Conservation (phyloP, 345 rosid genomes). For the Salix caprea region DNA sequence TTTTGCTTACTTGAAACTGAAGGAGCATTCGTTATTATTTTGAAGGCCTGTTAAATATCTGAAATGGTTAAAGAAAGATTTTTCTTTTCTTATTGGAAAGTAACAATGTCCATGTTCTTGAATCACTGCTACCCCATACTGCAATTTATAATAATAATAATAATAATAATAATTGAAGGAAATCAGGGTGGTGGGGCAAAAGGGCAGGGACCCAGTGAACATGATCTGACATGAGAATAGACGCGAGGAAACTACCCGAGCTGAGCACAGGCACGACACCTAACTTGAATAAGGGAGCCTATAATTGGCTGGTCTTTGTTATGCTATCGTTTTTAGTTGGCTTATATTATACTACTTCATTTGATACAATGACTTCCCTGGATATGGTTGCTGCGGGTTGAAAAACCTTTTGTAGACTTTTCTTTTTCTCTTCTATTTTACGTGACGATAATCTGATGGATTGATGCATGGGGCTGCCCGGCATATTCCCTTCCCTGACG, state of each 20-base stretch:
- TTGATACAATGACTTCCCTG: too few species aligned
- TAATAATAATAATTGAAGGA: neutral
- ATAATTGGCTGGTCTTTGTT: neutral
- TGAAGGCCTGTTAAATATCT: constrained; percentile 16
- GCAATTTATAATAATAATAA: neutral
- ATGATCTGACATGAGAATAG: neutral
- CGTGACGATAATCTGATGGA: neutral
- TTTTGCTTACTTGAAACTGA: constrained; percentile 33
- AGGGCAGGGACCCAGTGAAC: neutral
- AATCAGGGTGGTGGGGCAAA: neutral
- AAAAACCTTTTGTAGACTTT: too few species aligned
- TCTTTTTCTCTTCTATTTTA: neutral
- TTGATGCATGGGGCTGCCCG: neutral
- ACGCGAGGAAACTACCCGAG: neutral
- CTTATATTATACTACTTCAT: neutral
- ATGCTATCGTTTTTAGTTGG: neutral
- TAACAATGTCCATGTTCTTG: constrained; percentile 4
- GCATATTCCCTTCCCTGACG: neutral
- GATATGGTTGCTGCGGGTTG: too few species aligned
- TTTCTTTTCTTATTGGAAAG: constrained; percentile 13
- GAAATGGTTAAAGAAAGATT: constrained; percentile 5
- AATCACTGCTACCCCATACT: neutral
- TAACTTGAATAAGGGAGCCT: neutral
- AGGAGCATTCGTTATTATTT: constrained; percentile 29
- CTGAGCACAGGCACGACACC: neutral